Base-by-base conservation (phyloP, 345 rosid genomes). In the Bruguiera parviflora region DNA sequence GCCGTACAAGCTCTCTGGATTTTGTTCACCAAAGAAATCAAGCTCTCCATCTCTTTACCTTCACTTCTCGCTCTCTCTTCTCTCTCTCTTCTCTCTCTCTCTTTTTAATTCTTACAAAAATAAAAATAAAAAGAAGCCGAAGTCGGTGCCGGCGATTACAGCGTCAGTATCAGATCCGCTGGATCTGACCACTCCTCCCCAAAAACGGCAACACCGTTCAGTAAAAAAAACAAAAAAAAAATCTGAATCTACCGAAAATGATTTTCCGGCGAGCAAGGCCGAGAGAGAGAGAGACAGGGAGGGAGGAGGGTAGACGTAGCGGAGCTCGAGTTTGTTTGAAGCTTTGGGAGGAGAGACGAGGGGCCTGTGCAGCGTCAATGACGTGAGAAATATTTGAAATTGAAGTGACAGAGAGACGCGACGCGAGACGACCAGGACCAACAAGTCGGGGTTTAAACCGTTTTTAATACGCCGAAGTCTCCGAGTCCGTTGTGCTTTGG, bases 1-100 rank as follows among this genome's bases (percentile, higher is more conserved):
- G 99, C 98, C n/a, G 99, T 95, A 74, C 99, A 95, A 71, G 98
- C 99, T 86, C 99, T 90, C 77, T 95, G 99, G 59, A 95, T 92
- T 79, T 92, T 95, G 84, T 95, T 95, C 11, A 95, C 97, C 28
- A 95, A 82, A 31, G 97, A 84, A 72, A 95, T 95, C 80, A 95
- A 77, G 79, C 88, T 95, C 74, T 95, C 99, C 99, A 95, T 95
- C 66, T 70, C 53, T 69, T 27, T 21, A 8, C 57, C 37, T 33
- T 33, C 6, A 33, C 37, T 33, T 33, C 37, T 39, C 13, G 49
- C 19, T 43, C 13, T 3, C 49, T 43, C 49, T 13, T 43, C 15
- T 3, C n/a, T n/a, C n/a, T n/a, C n/a, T 13, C 3, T 43, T 39
- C 1, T 33, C 9, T n/a, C n/a, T n/a, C n/a, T n/a, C 9, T 37